A percentile compares a stretch with the other conserved stretches of the same genome.
Conservation (phyloP, 768 basidiomycete species). For the Boletus edulis region DNA sequence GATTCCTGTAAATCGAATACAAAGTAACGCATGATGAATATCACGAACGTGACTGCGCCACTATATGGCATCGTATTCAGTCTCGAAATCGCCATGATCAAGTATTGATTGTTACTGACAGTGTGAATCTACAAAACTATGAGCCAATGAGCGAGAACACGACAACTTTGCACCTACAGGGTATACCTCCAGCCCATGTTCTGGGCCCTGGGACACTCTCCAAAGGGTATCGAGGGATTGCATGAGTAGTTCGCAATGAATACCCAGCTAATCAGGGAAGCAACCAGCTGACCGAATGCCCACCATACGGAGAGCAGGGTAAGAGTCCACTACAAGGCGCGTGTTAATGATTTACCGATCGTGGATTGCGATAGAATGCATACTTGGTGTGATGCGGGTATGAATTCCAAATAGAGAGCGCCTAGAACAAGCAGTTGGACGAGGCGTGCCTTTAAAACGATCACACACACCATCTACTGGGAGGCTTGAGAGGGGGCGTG, state of each 20-base stretch:
- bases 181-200: conserved; percentile 67
- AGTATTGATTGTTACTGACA: conserved; percentile 29
- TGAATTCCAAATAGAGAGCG: conserved; percentile 44
- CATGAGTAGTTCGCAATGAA: conserved; percentile 59
- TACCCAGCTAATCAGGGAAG: conserved; percentile 52
- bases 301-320: conserved; percentile 55
- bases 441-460: neutral
- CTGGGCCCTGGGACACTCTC: conserved; percentile 44
- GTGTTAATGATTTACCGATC: neutral
- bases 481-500: conserved; percentile 26
- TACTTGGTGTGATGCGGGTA: conserved; percentile 41
- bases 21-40: conserved; percentile 54
- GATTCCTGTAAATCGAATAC: conserved; percentile 61
- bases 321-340: conserved; percentile 42
- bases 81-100: neutral
- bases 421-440: conserved; percentile 26
- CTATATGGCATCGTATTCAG: conserved; percentile 23
- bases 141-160: neutral
- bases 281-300: conserved; percentile 49
- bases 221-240: conserved; percentile 24
- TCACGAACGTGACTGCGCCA: conserved; percentile 46
- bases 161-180: conserved; percentile 29
- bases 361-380: neutral
- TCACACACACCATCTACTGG: conserved; percentile 44
- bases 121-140: conserved; percentile 32